Evolutionary conservation across 2,329 filamentous ascomycete genomes (phyloP).

Genomic region (Phaeosphaeria sp.): DNA sequence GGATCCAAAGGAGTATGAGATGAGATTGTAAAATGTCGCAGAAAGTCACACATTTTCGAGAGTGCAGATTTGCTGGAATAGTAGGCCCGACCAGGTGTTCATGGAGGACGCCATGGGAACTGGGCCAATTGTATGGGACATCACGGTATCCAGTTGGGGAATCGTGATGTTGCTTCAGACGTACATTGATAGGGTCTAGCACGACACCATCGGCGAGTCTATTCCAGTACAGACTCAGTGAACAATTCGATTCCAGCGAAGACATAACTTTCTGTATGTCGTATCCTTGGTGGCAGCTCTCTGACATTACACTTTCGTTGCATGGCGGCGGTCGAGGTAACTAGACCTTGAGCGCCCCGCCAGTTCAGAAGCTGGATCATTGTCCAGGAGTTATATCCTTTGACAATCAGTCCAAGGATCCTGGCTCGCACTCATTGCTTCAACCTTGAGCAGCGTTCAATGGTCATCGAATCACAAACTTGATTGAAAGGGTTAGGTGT

Average conservation of each 20-base stretch:
- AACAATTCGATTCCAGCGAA: no score
- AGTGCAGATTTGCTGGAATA: not conserved
- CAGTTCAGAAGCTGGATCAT: not conserved
- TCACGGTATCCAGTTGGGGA: not conserved
- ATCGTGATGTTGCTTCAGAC: not conserved
- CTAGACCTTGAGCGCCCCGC: no score
- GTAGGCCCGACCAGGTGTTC: not conserved
- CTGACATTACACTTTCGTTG: no score
- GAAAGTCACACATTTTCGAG: no score
- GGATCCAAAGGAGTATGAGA: not conserved
- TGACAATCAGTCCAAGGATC: not conserved
- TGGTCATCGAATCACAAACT: not conserved
- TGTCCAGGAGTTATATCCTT: not conserved
- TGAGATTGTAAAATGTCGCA: not conserved
- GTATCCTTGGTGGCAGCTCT: no score
- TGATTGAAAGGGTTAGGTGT: not conserved
- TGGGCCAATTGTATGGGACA: not conserved
- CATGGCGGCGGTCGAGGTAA: no score
- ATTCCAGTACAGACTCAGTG: no score
- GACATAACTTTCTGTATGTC: no score
- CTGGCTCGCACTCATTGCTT: not conserved
- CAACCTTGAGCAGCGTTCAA: not conserved
- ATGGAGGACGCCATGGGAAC: not conserved
- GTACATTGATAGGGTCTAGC: no score
- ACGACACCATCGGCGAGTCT: no score